These are phyloP conservation scores for Penicillium flavigenum DNA, from an alignment of 495 filamentous ascomycete genomes.

Conservation along the genomic window DNA sequence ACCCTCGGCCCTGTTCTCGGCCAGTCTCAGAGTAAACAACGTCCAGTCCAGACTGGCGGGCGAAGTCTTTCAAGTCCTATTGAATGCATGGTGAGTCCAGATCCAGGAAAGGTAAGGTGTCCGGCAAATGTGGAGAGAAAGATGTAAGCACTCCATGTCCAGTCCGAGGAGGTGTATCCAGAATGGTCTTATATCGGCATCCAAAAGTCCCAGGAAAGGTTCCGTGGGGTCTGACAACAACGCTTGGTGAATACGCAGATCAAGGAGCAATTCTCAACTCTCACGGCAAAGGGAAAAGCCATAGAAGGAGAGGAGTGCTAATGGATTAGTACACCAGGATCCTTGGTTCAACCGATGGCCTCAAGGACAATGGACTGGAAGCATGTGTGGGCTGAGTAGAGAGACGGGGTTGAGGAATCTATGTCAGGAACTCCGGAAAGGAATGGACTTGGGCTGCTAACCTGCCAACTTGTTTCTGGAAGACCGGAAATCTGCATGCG, in stretches of 20 bases:
- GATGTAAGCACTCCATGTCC: constrained; percentile 24
- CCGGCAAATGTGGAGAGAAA: constrained; percentile 25
- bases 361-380: constrained; percentile 13
- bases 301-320: background rate
- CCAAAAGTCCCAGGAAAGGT: constrained; percentile 6
- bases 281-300: background rate
- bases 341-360: constrained; percentile 17
- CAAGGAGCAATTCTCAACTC: background rate
- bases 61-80: constrained; percentile 99
- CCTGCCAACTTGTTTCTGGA: constrained; percentile 99
- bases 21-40: constrained; percentile 97
- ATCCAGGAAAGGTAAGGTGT: constrained; percentile 36
- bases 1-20: constrained; percentile 94
- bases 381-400: constrained; percentile 11
- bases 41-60: constrained; percentile 91
- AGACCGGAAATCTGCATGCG: constrained; percentile 98
- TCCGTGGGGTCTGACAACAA: background rate
- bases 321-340: constrained; percentile 6
- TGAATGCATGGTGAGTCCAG: constrained; percentile 44
- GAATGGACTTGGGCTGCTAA: constrained; percentile 74
- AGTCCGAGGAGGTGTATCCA: constrained; percentile 17
- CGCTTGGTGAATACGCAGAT: background rate
- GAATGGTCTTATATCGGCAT: constrained; percentile 3
- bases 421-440: constrained; percentile 41
- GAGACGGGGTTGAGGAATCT: constrained; percentile 22